Conservation (phyloP, 495 filamentous ascomycete genomes). For the Penicillium coffeae region DNA sequence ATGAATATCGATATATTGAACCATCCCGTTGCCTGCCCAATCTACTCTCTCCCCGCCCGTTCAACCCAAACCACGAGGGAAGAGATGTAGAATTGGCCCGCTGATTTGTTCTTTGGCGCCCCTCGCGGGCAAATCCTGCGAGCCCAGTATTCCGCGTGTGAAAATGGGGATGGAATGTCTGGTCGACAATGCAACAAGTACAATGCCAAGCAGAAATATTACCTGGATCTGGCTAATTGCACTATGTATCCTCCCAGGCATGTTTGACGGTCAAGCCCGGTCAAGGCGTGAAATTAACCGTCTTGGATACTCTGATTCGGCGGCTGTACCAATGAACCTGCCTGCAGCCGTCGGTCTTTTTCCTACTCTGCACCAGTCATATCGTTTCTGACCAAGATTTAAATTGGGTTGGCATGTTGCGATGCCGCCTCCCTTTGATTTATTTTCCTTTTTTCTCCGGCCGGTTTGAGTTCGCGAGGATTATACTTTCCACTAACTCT, state of each 20-base stretch:
- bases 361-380: slow-evolving; percentile 17
- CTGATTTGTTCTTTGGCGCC: neutral
- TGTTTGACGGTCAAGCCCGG: slow-evolving; percentile 7
- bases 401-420: too few relatives aligned
- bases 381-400: slow-evolving; percentile 7
- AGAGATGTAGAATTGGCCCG: slow-evolving; percentile 16
- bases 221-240: neutral
- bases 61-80: slow-evolving; percentile 23
- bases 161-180: slow-evolving; percentile 14
- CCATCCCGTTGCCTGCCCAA: neutral
- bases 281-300: slow-evolving; percentile 2
- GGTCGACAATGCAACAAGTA: slow-evolving; percentile 10
- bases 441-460: too few relatives aligned
- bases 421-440: too few relatives aligned
- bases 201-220: neutral
- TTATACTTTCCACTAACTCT: too few relatives aligned
- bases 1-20: neutral
- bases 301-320: neutral
- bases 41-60: slow-evolving; percentile 17
- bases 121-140: neutral
- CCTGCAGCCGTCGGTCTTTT: slow-evolving; percentile 9
- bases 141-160: too few relatives aligned
- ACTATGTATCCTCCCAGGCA: neutral
- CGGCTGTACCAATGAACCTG: slow-evolving; percentile 3
- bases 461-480: too few relatives aligned